Base-by-base conservation (phyloP, 768 basidiomycete genomes). In the Austroboletus festivus region DNA sequence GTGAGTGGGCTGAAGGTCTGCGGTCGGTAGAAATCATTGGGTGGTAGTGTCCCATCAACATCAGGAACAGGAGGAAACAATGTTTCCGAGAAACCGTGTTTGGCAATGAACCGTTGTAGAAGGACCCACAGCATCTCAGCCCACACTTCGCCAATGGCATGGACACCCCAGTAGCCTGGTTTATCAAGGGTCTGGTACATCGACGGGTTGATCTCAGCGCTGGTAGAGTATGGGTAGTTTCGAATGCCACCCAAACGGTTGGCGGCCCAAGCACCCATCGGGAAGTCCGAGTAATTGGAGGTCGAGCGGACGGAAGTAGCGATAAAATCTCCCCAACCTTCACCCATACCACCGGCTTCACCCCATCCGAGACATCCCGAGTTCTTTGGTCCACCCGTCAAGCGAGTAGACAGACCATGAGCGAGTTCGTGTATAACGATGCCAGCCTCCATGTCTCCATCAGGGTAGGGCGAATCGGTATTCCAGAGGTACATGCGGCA, bases 401-500 rank as follows among this genome's bases (percentile, higher is more conserved):
- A 67, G 59, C 95, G 87, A 3, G 93, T 99, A 63, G 89, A 92
- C 41, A 97, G 72, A 51, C 95, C 95, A 67, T 99, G 95, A 44
- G 78, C 72, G 55, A 88, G 63, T 68, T 94, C 91, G 68, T 93
- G 92, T 49, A 97, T 93, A 56, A 96, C 93, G 50, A 99, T 98
- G 30, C 94, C 95, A 34, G 92, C 91, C 68, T 99, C 95, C 33
- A 97, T 76, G 58, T 96, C 93, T 22, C 95, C 95, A 59, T 99
- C 95, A 19, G 93, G 77, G 73, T 86, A 97, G 3, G 95, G 95
- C 20, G 79, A 73, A 8, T 84, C 87, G 1, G 89, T 90, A 68
- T 91, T 88, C 95, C 95, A 99, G 39, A 93, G 74, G 71, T 94
- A 94, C 93, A 94, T 97, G 56, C 94, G 79, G 86, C 92, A 94